Evolutionary conservation across 78 protist species (phyloP).

Genomic region (Isochrysis galbana): DNA sequence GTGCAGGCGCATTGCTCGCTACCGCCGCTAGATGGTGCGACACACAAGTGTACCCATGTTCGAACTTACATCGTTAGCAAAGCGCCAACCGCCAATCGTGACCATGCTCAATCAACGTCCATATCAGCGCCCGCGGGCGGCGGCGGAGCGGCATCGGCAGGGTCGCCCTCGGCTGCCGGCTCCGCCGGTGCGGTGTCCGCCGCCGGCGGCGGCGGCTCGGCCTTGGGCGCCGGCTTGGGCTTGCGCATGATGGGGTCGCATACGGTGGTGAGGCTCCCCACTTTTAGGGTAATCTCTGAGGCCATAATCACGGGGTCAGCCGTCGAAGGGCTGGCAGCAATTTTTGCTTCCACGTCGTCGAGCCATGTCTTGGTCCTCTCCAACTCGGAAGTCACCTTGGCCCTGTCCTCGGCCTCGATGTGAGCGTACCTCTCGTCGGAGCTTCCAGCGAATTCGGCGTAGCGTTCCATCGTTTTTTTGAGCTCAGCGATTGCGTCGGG

Average conservation of each 20-base stretch:
- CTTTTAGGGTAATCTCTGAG: not conserved
- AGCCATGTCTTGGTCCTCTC: not conserved
- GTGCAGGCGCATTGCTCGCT: too few species aligned
- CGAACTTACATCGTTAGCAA: too few species aligned
- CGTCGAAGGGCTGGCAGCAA: not conserved
- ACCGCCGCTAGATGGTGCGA: too few species aligned
- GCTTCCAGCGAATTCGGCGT: not conserved
- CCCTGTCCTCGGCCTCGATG: not conserved
- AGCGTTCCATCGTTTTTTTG: not conserved
- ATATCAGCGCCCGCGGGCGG: not conserved
- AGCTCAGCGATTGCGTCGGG: not conserved
- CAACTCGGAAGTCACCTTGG: not conserved
- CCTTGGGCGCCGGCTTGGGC: conserved; percentile 27
- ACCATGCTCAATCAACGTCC: not conserved
- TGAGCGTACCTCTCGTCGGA: not conserved
- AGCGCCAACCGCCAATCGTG: too few species aligned
- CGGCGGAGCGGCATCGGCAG: not conserved
- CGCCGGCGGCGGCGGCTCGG: not conserved
- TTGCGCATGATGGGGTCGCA: not conserved
- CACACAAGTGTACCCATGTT: too few species aligned
- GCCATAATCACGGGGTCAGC: not conserved
- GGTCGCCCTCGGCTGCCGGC: not conserved
- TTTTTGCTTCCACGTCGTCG: not conserved
- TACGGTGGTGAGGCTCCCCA: not conserved
- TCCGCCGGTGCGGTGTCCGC: not conserved